These are phyloP conservation scores for Spatholobus suberectus DNA, from an alignment of 306 rosid species.

Conservation along the genomic window DNA sequence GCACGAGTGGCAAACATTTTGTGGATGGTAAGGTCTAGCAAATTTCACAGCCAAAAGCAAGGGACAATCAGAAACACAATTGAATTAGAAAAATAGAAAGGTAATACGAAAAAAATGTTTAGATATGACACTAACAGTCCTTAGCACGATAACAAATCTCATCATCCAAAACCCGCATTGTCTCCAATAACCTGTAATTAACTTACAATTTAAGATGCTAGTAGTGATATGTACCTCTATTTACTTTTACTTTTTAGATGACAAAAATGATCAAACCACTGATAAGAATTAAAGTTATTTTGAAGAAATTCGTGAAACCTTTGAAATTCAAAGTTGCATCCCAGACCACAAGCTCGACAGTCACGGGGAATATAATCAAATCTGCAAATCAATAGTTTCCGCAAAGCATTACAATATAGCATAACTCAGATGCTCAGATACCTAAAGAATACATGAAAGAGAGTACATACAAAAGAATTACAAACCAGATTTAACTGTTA, in stretches of 20 bases:
- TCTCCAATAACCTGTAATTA: slow-evolving; percentile 77
- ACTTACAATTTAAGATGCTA: slow-evolving; percentile 28
- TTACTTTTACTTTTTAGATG: slow-evolving; percentile 30
- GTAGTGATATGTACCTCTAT: slow-evolving; percentile 25
- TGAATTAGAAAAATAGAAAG: slow-evolving; percentile 32
- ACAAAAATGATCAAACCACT: not conserved
- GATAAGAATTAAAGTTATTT: slow-evolving; percentile 6
- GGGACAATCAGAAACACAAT: slow-evolving; percentile 28
- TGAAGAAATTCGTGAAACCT: slow-evolving; percentile 58
- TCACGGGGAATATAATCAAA: slow-evolving; percentile 95
- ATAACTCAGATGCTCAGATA: slow-evolving; percentile 16
- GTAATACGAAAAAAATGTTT: slow-evolving; percentile 17
- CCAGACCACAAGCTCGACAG: slow-evolving; percentile 90
- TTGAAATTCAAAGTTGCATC: slow-evolving; percentile 85
- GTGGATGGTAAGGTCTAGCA: slow-evolving; percentile 84
- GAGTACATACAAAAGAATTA: not conserved
- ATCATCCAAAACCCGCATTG: slow-evolving; percentile 90
- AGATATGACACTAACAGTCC: slow-evolving; percentile 70
- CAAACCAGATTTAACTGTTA: slow-evolving; percentile 1
- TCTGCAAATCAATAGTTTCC: slow-evolving; percentile 58
- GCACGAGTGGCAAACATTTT: slow-evolving; percentile 93
- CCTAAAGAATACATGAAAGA: slow-evolving; percentile 3
- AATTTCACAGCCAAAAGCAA: slow-evolving; percentile 43
- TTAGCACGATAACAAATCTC: slow-evolving; percentile 91
- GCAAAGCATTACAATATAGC: slow-evolving; percentile 31